phyloP scores from a whole-genome alignment of 371 early-diverging fungal species.

The Amoeboaphelidium occidentale region DNA sequence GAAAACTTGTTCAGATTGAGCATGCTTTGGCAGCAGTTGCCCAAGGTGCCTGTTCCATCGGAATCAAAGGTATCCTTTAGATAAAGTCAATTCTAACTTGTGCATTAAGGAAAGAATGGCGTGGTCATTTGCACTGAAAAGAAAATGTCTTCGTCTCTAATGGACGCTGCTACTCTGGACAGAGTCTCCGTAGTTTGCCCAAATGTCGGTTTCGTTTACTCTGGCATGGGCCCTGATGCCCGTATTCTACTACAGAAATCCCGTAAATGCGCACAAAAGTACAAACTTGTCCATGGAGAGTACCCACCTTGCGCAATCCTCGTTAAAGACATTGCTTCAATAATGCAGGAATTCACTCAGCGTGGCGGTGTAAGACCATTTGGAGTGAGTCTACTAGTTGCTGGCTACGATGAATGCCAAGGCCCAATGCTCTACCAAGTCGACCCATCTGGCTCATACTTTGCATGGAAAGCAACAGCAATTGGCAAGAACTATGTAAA shows the following conservation, averaged over 20 bases:
- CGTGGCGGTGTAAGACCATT: conserved; percentile 98
- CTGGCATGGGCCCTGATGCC: conserved; percentile 76
- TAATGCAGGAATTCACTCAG: conserved; percentile 98
- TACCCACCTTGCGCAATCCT: conserved; percentile 80
- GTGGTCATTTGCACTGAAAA: conserved; percentile 96
- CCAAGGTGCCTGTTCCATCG: conserved; percentile 86
- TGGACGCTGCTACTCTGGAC: conserved; percentile 68
- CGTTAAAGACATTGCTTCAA: conserved; percentile 80
- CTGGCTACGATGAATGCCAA: conserved; percentile 66
- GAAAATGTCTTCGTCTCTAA: conserved; percentile 70
- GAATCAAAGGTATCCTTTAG: conserved; percentile 61
- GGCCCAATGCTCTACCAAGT: conserved; percentile 90
- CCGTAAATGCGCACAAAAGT: conserved; percentile 83
- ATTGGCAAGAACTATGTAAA: conserved; percentile 97
- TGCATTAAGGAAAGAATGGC: conserved; percentile 59
- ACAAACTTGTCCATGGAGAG: conserved; percentile 74
- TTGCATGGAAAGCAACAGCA: conserved; percentile 92
- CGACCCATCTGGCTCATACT: conserved; percentile 96
- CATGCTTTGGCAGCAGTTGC: conserved; percentile 91
- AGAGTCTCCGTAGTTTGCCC: conserved; percentile 68
- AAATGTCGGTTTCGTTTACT: conserved; percentile 89
- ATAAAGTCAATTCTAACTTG: no score
- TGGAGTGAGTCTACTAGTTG: conserved; percentile 90
- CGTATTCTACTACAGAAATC: conserved; percentile 85
- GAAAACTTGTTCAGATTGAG: conserved; percentile 97